A percentile compares a stretch with the other conserved stretches of the same genome.
phyloP scores from a whole-genome alignment of 305 asterid genomes.

The Coffea humblotiana region DNA sequence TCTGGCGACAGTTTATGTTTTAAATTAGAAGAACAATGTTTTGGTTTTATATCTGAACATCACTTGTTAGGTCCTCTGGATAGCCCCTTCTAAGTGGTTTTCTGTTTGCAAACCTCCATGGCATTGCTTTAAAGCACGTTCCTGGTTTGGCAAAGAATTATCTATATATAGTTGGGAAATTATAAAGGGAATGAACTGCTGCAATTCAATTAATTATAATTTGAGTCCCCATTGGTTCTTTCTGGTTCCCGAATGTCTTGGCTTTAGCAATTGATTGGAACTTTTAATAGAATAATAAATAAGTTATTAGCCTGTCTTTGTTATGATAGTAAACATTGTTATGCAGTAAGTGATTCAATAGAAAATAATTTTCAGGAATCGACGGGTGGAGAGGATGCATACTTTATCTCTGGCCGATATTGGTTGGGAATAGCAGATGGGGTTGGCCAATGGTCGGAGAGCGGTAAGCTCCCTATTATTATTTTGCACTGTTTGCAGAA shows the following conservation, averaged over 20 bases:
- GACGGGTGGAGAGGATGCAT: conserved; percentile 99
- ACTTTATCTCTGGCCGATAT: conserved; percentile 55
- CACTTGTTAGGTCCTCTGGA: background rate
- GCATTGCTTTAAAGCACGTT: background rate
- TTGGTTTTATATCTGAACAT: background rate
- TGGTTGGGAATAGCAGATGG: conserved; percentile 98
- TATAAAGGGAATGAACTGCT: background rate
- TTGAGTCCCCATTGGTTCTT: background rate
- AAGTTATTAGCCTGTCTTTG: conserved; percentile 3
- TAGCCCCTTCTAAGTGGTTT: background rate
- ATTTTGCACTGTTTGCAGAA: conserved; percentile 8
- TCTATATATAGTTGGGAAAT: background rate
- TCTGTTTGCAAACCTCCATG: background rate
- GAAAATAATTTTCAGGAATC: conserved; percentile 83
- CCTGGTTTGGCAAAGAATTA: background rate
- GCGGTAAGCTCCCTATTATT: conserved; percentile 46
- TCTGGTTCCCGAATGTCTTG: background rate
- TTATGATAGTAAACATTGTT: conserved; percentile 2
- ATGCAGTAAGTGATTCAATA: conserved; percentile 49
- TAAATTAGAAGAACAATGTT: background rate
- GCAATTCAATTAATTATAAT: background rate
- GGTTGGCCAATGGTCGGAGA: conserved; percentile 75
- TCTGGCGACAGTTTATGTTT: background rate
- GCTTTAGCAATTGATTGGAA: background rate
- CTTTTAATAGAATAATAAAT: background rate